Evolutionary conservation across 1,284 basidiomycete species (phyloP).

Genomic region (Cryptococcus sp.): DNA sequence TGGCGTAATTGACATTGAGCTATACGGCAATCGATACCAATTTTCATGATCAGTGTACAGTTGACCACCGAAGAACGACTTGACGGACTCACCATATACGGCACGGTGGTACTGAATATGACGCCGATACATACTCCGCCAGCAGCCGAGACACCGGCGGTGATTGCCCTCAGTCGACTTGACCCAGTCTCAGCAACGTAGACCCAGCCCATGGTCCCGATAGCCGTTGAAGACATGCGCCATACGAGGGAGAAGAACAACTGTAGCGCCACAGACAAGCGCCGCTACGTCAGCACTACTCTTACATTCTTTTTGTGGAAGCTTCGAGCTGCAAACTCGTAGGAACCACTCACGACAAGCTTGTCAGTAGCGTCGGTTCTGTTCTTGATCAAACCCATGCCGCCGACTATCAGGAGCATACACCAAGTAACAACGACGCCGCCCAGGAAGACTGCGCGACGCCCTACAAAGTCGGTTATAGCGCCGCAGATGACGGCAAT

Average conservation of each 20-base stretch:
- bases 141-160: slow-evolving; percentile 23
- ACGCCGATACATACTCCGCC: slow-evolving; percentile 17
- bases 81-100: slow-evolving; percentile 21
- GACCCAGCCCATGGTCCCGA: slow-evolving; percentile 16
- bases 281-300: neutral
- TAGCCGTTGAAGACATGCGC: slow-evolving; percentile 13
- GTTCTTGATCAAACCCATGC: slow-evolving; percentile 12
- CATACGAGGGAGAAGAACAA: slow-evolving; percentile 18
- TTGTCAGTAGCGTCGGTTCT: neutral
- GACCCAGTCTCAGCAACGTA: slow-evolving; percentile 18
- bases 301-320: too few relatives aligned
- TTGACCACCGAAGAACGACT: too few relatives aligned
- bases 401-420: slow-evolving; percentile 23
- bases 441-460: slow-evolving; percentile 12
- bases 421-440: slow-evolving; percentile 10
- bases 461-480: slow-evolving; percentile 26
- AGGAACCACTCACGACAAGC: too few relatives aligned
- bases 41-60: too few relatives aligned
- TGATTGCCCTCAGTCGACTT: slow-evolving; percentile 17
- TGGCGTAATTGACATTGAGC: slow-evolving; percentile 19
- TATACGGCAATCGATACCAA: neutral
- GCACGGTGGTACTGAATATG: slow-evolving; percentile 20
- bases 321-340: too few relatives aligned
- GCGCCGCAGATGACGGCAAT: slow-evolving; percentile 16
- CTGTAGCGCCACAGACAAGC: neutral